phyloP scores from a whole-genome alignment of 306 rosid genomes.

The Citrullus colocynthis region DNA sequence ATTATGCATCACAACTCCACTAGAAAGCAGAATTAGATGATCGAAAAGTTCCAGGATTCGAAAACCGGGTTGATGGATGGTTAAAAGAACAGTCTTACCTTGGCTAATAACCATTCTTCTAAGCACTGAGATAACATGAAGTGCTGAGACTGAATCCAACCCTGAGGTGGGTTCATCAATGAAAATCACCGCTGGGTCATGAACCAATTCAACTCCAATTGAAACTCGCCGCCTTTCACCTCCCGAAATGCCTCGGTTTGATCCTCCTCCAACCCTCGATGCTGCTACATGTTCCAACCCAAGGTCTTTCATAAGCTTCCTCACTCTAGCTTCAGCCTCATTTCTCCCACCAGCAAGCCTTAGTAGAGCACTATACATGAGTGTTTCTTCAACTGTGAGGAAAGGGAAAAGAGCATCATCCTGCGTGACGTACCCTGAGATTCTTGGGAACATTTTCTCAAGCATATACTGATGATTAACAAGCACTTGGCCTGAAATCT shows the following conservation, averaged over 20 bases:
- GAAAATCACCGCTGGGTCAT: slow-evolving; percentile 74
- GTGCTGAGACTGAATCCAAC: slow-evolving; percentile 92
- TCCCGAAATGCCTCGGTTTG: slow-evolving; percentile 53
- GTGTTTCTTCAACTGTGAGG: slow-evolving; percentile 84
- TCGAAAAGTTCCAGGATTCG: slow-evolving; percentile 66
- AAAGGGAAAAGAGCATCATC: slow-evolving; percentile 77
- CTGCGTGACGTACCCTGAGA: slow-evolving; percentile 71
- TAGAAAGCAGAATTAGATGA: slow-evolving; percentile 54
- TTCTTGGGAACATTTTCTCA: slow-evolving; percentile 32
- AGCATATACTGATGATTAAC: slow-evolving; percentile 52
- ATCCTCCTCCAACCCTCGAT: slow-evolving; percentile 61
- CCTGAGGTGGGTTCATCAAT: slow-evolving; percentile 98
- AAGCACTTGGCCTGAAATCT: slow-evolving; percentile 57
- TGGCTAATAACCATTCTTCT: slow-evolving; percentile 55
- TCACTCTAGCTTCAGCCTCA: slow-evolving; percentile 46
- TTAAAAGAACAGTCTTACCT: slow-evolving; percentile 68
- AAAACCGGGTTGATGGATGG: slow-evolving; percentile 92
- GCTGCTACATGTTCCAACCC: slow-evolving; percentile 64
- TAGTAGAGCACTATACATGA: slow-evolving; percentile 69
- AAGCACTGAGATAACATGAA: slow-evolving; percentile 65
- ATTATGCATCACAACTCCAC: slow-evolving; percentile 60
- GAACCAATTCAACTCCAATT: slow-evolving; percentile 86
- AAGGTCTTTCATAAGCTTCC: slow-evolving; percentile 63
- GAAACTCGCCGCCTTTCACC: slow-evolving; percentile 93
- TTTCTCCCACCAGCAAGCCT: slow-evolving; percentile 49